Conservation (phyloP, 116 monocot genomes). For the Zostera marina region DNA sequence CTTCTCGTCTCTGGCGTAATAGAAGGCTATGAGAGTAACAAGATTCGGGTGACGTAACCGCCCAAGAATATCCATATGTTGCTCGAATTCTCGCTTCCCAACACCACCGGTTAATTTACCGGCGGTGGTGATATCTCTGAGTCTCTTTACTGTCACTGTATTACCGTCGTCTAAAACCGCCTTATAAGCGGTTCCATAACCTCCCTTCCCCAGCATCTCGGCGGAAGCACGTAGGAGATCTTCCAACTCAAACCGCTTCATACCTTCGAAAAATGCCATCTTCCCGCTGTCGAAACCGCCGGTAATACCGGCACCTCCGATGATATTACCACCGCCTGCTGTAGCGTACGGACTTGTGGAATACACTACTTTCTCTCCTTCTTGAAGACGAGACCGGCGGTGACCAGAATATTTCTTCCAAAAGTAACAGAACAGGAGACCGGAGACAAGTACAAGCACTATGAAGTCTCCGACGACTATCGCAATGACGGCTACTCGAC, state of each 20-base stretch:
- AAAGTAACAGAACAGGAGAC: slow-evolving; percentile 74
- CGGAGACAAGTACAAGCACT: slow-evolving; percentile 34
- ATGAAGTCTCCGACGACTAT: slow-evolving; percentile 65
- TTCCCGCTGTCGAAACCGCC: slow-evolving; percentile 46
- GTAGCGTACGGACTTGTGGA: slow-evolving; percentile 46
- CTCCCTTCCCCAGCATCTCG: slow-evolving; percentile 85
- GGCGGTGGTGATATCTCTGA: slow-evolving; percentile 15
- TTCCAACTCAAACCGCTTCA: slow-evolving; percentile 68
- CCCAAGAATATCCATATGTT: slow-evolving; percentile 46
- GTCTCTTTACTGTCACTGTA: slow-evolving; percentile 69
- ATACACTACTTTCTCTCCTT: slow-evolving; percentile 87
- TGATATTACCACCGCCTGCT: slow-evolving; percentile 7
- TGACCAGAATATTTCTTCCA: slow-evolving; percentile 47
- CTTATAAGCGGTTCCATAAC: slow-evolving; percentile 77
- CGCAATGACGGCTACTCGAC: slow-evolving; percentile 40
- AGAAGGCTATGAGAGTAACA: slow-evolving; percentile 62
- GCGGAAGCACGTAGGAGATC: slow-evolving; percentile 69
- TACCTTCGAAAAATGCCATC: slow-evolving; percentile 54
- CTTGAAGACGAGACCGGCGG: slow-evolving; percentile 26
- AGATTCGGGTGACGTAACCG: slow-evolving; percentile 53
- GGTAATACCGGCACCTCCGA: not conserved
- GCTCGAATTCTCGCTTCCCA: slow-evolving; percentile 62
- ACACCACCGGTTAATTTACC: not conserved
- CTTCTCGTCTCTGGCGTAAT: slow-evolving; percentile 82
- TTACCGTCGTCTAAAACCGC: slow-evolving; percentile 65